Evolutionary conservation across 2,329 filamentous ascomycete genomes (phyloP).

Genomic region (Escovopsis weberi): DNA sequence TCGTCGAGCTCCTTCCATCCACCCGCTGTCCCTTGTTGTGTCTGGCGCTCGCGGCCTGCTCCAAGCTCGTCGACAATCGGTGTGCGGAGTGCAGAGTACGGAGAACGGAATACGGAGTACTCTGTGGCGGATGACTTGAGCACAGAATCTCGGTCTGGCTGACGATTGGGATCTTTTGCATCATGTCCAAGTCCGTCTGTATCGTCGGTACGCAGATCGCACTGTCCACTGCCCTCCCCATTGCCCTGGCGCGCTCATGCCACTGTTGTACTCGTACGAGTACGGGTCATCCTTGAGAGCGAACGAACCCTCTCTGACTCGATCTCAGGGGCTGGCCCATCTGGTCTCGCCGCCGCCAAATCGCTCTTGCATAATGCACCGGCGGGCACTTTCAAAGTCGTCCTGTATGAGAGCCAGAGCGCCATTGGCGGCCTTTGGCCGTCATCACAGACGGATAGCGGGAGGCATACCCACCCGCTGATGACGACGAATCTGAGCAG

Average conservation of each 20-base stretch:
- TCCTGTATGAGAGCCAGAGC: slow-evolving; percentile 51
- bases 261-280: no score
- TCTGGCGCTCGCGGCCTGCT: no score
- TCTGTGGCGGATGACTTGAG: no score
- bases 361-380: slow-evolving; percentile 49
- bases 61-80: no score
- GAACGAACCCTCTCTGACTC: background rate
- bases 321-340: slow-evolving; percentile 48
- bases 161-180: no score
- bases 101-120: no score
- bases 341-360: slow-evolving; percentile 57
- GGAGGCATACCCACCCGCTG: slow-evolving; percentile 45
- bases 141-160: no score
- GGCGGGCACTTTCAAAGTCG: slow-evolving; percentile 45
- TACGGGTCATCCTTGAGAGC: background rate
- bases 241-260: background rate
- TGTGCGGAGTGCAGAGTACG: no score
- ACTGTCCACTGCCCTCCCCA: background rate
- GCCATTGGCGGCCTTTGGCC: slow-evolving; percentile 72
- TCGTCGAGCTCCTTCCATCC: no score
- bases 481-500: slow-evolving; percentile 63
- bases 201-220: slow-evolving; percentile 20
- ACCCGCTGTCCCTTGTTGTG: no score
- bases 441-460: slow-evolving; percentile 29
- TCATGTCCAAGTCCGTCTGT: slow-evolving; percentile 27